Base-by-base conservation (phyloP, 2,329 filamentous ascomycete species). In the Coniochaeta sp. region DNA sequence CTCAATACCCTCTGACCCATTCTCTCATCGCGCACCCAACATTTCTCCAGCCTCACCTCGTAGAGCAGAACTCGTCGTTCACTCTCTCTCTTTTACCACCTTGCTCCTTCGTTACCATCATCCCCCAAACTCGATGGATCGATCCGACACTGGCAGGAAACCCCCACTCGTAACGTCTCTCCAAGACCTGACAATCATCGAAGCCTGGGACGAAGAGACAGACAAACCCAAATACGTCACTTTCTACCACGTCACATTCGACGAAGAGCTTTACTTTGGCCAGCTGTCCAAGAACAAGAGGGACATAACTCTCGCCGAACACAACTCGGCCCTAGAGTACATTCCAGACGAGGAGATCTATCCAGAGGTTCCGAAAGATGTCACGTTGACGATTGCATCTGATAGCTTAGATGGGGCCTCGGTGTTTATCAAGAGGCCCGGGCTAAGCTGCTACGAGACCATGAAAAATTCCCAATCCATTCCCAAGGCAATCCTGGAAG, bases 271-370 rank as follows among this genome's bases (percentile, higher is more conserved):
- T 11, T 64, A 61, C 58, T 64, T 64, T 58, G 60, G 60, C 17
- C 58, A 64, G 34, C 28, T 57, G n/a, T 59, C 47, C 50, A 64
- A 63, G 28, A 58, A 54, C 2, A 63, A 62, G 40, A 61, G 40
- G 43, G 62, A 63, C 12, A 61, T 64, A 7, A 63, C 62, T 38
- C 59, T 64, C 12, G 60, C 38, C 2, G 62, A 64, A 50, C 62
- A 59, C 54, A 57, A 31, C 31, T 26, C 60, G 6, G 60, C 62
- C 14, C 38, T 64, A 9, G 31, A 64, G 33, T 47, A 52, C 36
- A 54, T 64, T 24, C 57, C 57, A 7, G 63, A 64, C 40, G 44
- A 59, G 6, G 60, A 64, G 47, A 61, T 63, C 36, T 64, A 62
- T 40, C 63, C 63, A 24, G 34, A 50, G 31, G 14, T 61, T 38